Percentiles rank a stretch among this genome's conserved stretches.
These are phyloP conservation scores for Dioszegia crocea DNA, from an alignment of 768 basidiomycete genomes.

Conservation along the genomic window DNA sequence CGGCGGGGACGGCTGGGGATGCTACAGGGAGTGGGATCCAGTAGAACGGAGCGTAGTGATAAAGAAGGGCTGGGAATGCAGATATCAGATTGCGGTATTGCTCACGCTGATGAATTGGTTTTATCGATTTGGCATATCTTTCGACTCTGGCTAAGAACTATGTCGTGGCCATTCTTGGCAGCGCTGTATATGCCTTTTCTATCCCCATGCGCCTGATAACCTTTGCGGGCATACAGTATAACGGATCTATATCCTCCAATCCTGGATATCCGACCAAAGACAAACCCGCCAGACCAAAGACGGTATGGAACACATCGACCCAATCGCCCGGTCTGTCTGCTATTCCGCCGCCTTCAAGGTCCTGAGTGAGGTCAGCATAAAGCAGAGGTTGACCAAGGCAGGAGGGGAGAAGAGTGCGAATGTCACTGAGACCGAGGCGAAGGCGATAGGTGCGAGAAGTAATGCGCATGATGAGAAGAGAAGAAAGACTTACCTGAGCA, in stretches of 20 bases:
- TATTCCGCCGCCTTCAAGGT: conserved; percentile 84
- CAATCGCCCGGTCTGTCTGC: conserved; percentile 89
- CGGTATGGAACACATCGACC: conserved; percentile 95
- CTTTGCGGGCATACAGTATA: conserved; percentile 88
- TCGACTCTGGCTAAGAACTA: too few relatives aligned
- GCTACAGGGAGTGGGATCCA: conserved; percentile 7
- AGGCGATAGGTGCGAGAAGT: background rate
- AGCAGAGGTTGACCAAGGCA: too few relatives aligned
- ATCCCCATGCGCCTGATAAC: conserved; percentile 69
- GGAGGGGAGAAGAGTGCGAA: too few relatives aligned
- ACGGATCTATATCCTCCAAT: conserved; percentile 80
- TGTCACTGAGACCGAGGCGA: background rate
- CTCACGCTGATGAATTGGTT: too few relatives aligned
- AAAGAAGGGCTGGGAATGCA: background rate
- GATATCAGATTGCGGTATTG: too few relatives aligned
- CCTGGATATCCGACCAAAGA: conserved; percentile 83
- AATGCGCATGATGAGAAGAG: background rate
- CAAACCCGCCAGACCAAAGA: conserved; percentile 85
- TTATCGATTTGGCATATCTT: too few relatives aligned
- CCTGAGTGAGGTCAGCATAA: conserved; percentile 55
- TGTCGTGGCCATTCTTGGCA: conserved; percentile 20
- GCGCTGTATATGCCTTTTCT: conserved; percentile 28
- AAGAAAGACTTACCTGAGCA: conserved; percentile 61
- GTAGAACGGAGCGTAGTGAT: background rate
- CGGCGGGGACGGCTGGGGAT: conserved; percentile 26